These are phyloP conservation scores for Barbatosphaeria neglecta DNA, from an alignment of 495 filamentous ascomycete genomes.

Conservation along the genomic window DNA sequence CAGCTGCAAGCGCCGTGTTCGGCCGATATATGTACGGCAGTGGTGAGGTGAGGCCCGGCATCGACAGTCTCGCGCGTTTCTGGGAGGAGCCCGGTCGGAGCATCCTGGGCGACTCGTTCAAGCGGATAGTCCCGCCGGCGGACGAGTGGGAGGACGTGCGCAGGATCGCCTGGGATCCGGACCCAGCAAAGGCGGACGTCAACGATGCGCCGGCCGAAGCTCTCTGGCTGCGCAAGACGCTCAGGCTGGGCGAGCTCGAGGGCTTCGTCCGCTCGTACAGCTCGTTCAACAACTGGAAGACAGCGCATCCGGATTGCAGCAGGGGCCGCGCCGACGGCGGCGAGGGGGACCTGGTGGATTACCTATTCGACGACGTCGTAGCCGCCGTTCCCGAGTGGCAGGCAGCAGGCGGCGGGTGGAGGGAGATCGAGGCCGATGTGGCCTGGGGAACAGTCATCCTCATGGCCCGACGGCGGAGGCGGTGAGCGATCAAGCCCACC, in stretches of 20 bases:
- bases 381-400: conserved; percentile 38
- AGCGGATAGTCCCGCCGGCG: conserved; percentile 36
- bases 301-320: conserved; percentile 28
- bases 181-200: conserved; percentile 11
- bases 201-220: conserved; percentile 29
- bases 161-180: conserved; percentile 47
- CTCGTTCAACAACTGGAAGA: conserved; percentile 42
- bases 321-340: conserved; percentile 37
- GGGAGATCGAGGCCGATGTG: conserved; percentile 34
- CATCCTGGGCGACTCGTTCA: conserved; percentile 36
- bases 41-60: conserved; percentile 25
- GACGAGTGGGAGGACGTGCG: conserved; percentile 38
- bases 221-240: conserved; percentile 36
- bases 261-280: conserved; percentile 47
- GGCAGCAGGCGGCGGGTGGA: conserved; percentile 31
- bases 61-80: conserved; percentile 41
- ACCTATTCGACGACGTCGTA: conserved; percentile 42
- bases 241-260: conserved; percentile 44
- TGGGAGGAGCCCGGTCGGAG: conserved; percentile 51
- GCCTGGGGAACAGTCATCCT: conserved; percentile 47
- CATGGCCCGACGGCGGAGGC: conserved; percentile 35
- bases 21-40: conserved; percentile 34
- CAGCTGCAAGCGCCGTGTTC: conserved; percentile 35
- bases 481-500: neutral
- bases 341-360: conserved; percentile 41